phyloP scores from a whole-genome alignment of 2,329 filamentous ascomycete species.

The Pleurostoma richardsiae region DNA sequence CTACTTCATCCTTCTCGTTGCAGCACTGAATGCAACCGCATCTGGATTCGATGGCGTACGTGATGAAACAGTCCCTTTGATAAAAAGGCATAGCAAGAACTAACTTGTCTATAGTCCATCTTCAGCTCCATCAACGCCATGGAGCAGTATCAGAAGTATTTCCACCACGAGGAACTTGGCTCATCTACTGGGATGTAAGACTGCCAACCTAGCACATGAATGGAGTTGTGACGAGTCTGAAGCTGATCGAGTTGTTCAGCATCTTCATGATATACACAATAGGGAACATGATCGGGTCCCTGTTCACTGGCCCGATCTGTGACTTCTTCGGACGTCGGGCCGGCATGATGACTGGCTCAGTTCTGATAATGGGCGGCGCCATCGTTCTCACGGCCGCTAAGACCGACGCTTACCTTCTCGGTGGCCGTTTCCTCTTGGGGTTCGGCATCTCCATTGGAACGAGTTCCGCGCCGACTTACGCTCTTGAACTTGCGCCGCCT shows the following conservation, averaged over 20 bases:
- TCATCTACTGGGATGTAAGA: constrained; percentile 16
- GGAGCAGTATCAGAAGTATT: constrained; percentile 16
- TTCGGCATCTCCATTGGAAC: constrained; percentile 40
- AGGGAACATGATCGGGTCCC: constrained; percentile 31
- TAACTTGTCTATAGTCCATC: constrained; percentile 11
- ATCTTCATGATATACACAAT: constrained; percentile 42
- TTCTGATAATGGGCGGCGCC: constrained; percentile 35
- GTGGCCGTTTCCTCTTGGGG: constrained; percentile 50
- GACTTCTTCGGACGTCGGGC: constrained; percentile 33
- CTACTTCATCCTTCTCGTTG: constrained; percentile 27
- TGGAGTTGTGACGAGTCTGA: not conserved
- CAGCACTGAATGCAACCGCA: constrained; percentile 28
- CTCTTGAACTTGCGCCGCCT: constrained; percentile 21
- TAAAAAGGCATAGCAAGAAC: not conserved
- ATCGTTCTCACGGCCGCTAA: constrained; percentile 28
- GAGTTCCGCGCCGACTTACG: constrained; percentile 32
- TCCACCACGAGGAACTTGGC: constrained; percentile 13
- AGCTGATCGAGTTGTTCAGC: not conserved
- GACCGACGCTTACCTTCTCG: constrained; percentile 32
- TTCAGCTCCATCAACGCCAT: constrained; percentile 27
- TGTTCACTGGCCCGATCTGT: constrained; percentile 32
- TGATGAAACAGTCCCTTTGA: not conserved
- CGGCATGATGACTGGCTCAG: constrained; percentile 32
- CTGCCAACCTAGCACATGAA: not conserved
- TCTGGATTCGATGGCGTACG: constrained; percentile 30